These are phyloP conservation scores for Chenopodium suecicum DNA, from an alignment of 148 eudicot species.

Conservation along the genomic window DNA sequence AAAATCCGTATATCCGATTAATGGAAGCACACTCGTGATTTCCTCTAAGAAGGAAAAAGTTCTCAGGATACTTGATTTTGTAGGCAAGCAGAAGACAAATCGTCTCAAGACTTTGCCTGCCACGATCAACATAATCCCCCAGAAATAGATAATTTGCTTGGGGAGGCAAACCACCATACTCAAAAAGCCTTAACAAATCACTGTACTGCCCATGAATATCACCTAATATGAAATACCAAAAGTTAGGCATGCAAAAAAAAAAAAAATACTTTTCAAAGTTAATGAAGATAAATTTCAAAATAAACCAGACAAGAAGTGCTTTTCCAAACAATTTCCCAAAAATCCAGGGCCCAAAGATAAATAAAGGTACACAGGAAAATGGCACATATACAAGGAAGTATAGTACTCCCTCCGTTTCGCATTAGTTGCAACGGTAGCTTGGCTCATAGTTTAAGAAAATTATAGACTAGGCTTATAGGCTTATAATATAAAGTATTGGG, in stretches of 20 bases:
- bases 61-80: slow-evolving; percentile 70
- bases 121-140: slow-evolving; percentile 81
- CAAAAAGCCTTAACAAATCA: slow-evolving; percentile 67
- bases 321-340: background rate
- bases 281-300: background rate
- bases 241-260: background rate
- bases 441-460: too few species aligned
- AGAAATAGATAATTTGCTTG: slow-evolving; percentile 67
- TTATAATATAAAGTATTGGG: too few species aligned
- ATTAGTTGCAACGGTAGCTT: too few species aligned
- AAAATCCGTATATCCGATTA: slow-evolving; percentile 67
- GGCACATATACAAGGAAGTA: background rate
- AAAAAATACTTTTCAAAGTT: background rate
- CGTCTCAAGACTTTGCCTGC: slow-evolving; percentile 73
- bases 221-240: slow-evolving; percentile 36
- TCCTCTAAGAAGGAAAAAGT: slow-evolving; percentile 72
- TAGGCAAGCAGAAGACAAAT: slow-evolving; percentile 77
- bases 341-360: too few species aligned
- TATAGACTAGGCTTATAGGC: too few species aligned
- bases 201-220: slow-evolving; percentile 77
- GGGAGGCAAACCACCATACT: slow-evolving; percentile 78
- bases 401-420: background rate
- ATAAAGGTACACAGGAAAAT: too few species aligned
- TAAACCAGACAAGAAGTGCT: background rate
- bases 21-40: slow-evolving; percentile 79